Evolutionary conservation across 1,284 basidiomycete species (phyloP), one percentile per base, ranked within the genome.

Genomic region (Retiboletus flavoniger): DNA sequence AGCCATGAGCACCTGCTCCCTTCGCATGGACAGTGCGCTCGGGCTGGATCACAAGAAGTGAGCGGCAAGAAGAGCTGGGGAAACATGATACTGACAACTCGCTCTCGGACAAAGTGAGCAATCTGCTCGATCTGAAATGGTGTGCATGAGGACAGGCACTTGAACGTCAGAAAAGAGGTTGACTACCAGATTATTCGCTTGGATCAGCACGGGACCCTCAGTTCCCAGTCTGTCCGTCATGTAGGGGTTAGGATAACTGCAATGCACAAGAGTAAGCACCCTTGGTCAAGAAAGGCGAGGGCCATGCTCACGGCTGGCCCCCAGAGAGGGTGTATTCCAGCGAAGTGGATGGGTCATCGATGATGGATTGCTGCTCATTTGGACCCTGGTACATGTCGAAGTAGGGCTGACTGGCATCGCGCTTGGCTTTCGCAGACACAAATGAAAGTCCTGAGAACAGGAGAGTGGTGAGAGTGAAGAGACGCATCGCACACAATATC

Each of bases 21-120:
- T 75, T 75, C 43, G 76, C 76, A 60, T 77, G 76, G 19, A 78
- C 67, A 31, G 70, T 68, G n/a, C 72, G 70, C 53, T 74, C 73
- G 10, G 73, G 72, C 62, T 65, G 34, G 11, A 48, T 28, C 4
- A 24, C 17, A 32, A 28, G 19, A 9, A 11, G 16, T 60, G 7
- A 54, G 42, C 2, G 10, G n/a, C 11, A 40, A 7, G 2, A 34
- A 17, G 17, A 28, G n/a, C 5, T 11, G 13, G 7, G n/a, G 4
- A 7, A 17, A 16, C 29, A 32, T 8, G 16, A 7, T 2, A 55
- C 58, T 45, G 48, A 65, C 58, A 32, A 74, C 73, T 45, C 82
- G 75, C 70, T 84, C 83, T 41, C 81, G 75, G 63, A 78, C 78
- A 63, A 83, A 83, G 62, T 82, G 78, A n/a, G 79, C 75, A 35